Evolutionary conservation across 1,139 yeast species (phyloP), one percentile per base, ranked within the genome.

Genomic region (Geotrichum carabidarum): DNA sequence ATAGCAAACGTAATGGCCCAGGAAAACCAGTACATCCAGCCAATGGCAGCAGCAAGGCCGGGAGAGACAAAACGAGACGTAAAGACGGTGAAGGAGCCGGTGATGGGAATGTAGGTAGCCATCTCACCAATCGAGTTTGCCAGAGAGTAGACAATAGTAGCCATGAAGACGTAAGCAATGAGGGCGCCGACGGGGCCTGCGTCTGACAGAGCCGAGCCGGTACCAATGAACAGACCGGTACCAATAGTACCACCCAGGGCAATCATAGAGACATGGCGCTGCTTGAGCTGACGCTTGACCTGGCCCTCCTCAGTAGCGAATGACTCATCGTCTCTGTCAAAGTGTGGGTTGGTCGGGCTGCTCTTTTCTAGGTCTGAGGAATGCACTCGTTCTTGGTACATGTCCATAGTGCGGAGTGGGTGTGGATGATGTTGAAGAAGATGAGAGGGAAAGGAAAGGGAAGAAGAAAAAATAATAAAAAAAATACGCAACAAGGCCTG

Each of bases 171-270:
- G 60, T 79, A 81, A 4, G 87, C 77, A 44, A 84, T 74, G 48
- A 85, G 74, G 50, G 84, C 77, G 41, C 86, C 78, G 14, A 78
- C 90, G 3, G 91, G 90, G 18, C 93, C 93, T 5, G 86, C 87
- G 40, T 74, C 72, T 6, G 37, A 14, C 58, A 84, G 72, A 1
- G 89, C 83, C 12, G 80, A 71, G 52, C 87, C 86, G 9, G 88
- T 82, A 62, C 90, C 89, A 62, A 85, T 81, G 61, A 74, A 77
- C 46, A 77, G 66, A 51, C 81, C 82, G 2, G 79, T 73, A 34
- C 81, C 81, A 48, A 78, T 76, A 55, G 76, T 69, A 55, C 78
- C 80, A n/a, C 82, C 81, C 48, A 78, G 74, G 49, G 78, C 75
- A 71, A 78, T 75, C 61, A 78, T 71, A 44, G 75, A 69, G 18